Evolutionary conservation across 139 green algal species (phyloP), one percentile per base, ranked within the genome.

Genomic region (Picochlorum sp.): DNA sequence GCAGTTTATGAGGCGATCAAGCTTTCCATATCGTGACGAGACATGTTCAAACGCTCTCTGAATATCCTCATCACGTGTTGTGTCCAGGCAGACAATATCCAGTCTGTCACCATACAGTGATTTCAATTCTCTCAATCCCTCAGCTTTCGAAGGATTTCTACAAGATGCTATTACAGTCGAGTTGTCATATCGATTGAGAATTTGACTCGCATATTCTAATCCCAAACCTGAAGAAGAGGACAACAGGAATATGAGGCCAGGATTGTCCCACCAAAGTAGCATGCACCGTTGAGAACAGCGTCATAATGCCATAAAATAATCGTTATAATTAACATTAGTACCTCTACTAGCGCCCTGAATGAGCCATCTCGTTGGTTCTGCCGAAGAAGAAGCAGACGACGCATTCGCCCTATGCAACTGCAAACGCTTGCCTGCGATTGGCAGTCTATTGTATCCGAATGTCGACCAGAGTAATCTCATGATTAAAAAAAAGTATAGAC

Each of bases 1-100:
- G 21, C 71, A 69, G 60, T 95, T 95, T 28, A 94, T 60, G 4
- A 95, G 63, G 7, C 87, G 51, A 64, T 90, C 75, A 65, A 11
- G 70, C n/a, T 34, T 59, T 23, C 21, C 7, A 59, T 18, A 13
- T 0, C 4, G 20, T 3, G 49, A 41, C 66, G 28, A 23, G 11
- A 68, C 23, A 10, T 49, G 11, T 30, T 51, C 31, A 23, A 45
- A 58, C 5, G 68, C 59, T 14, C 55, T 34, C 51, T 69, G 69
- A 44, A 93, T 89, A 49, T 64, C 80, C 6, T 23, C 60, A 20
- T 83, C 73, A 45, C 78, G 61, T 6, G 63, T 81, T 6, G 74
- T 66, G 60, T 94, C 86, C 15, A 92, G 54, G 26, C 49, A 60
- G 5, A 91, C 41, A 9, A 92, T 37, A 10, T 51, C 1, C 20